Evolutionary conservation across 2,329 filamentous ascomycete species (phyloP).

Genomic region (Fusarium miscanthi): DNA sequence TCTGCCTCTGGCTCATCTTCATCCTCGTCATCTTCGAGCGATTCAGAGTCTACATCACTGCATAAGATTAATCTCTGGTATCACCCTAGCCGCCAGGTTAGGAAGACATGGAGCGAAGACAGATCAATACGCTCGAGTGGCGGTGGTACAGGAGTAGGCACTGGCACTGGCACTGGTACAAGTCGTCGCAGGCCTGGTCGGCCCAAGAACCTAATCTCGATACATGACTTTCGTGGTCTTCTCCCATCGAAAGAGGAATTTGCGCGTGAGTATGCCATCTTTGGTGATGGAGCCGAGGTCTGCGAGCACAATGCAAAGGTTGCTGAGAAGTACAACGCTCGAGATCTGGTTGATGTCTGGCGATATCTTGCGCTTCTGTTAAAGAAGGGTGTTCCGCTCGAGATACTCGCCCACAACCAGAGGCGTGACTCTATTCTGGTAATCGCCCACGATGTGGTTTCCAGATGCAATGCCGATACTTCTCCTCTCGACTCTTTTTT

Average conservation of each 20-base stretch:
- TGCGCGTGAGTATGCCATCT: slow-evolving; percentile 83
- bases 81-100: slow-evolving; percentile 62
- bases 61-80: slow-evolving; percentile 69
- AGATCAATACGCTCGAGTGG: slow-evolving; percentile 70
- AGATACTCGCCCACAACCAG: slow-evolving; percentile 67
- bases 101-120: slow-evolving; percentile 67
- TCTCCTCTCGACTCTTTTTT: slow-evolving; percentile 18
- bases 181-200: slow-evolving; percentile 60
- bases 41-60: slow-evolving; percentile 72
- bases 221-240: slow-evolving; percentile 75
- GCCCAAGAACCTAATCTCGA: slow-evolving; percentile 76
- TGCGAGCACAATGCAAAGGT: slow-evolving; percentile 86
- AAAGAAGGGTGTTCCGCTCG: slow-evolving; percentile 78
- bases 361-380: slow-evolving; percentile 81
- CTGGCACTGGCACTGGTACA: slow-evolving; percentile 63
- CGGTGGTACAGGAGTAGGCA: slow-evolving; percentile 64
- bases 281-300: slow-evolving; percentile 82
- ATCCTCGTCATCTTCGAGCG: slow-evolving; percentile 67
- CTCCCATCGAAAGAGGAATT: slow-evolving; percentile 84
- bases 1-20: slow-evolving; percentile 61
- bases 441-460: slow-evolving; percentile 72
- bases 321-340: slow-evolving; percentile 75
- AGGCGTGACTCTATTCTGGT: slow-evolving; percentile 72
- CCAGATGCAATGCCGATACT: slow-evolving; percentile 45
- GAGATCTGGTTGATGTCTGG: slow-evolving; percentile 86